Evolutionary conservation across 2,329 filamentous ascomycete genomes (phyloP).

Genomic region (Pseudopyrenochaeta lycopersici): DNA sequence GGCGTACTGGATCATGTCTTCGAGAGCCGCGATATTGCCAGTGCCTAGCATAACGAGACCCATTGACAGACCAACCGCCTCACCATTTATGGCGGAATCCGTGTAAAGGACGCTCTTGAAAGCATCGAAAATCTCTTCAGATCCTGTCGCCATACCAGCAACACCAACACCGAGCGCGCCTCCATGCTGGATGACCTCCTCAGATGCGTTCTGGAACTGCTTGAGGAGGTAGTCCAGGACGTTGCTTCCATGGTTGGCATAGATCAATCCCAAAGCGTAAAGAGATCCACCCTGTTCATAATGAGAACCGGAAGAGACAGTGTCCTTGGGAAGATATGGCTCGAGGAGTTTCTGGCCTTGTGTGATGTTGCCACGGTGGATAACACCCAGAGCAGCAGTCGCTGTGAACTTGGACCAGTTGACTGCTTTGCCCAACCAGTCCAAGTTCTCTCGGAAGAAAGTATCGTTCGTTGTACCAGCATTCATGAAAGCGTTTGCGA

Average conservation of each 20-base stretch:
- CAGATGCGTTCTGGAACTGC: slow-evolving; percentile 78
- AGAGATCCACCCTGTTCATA: slow-evolving; percentile 97
- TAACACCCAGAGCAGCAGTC: slow-evolving; percentile 93
- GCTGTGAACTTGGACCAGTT: slow-evolving; percentile 99
- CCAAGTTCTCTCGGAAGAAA: slow-evolving; percentile 97
- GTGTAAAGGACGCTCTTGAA: slow-evolving; percentile 88
- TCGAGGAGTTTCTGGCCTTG: slow-evolving; percentile 94
- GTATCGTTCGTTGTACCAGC: slow-evolving; percentile 97
- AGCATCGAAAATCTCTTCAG: slow-evolving; percentile 88
- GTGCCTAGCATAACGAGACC: slow-evolving; percentile 98
- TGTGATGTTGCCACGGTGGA: slow-evolving; percentile 92
- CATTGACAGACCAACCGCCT: slow-evolving; percentile 95
- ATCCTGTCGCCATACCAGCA: slow-evolving; percentile 95
- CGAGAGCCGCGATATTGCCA: slow-evolving; percentile 90
- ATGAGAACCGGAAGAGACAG: slow-evolving; percentile 78
- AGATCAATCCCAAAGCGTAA: slow-evolving; percentile 94
- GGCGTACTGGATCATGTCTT: slow-evolving; percentile 97
- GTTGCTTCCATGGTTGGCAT: slow-evolving; percentile 94
- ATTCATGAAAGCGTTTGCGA: slow-evolving; percentile 99
- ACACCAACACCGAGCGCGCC: slow-evolving; percentile 95
- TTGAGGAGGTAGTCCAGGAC: slow-evolving; percentile 81
- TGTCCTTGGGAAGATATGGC: slow-evolving; percentile 86
- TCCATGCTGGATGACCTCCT: slow-evolving; percentile 96
- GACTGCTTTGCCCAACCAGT: slow-evolving; percentile 97
- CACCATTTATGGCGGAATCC: slow-evolving; percentile 95